These are phyloP conservation scores for Fusarium clavum DNA, from an alignment of 2,329 filamentous ascomycete species.

Conservation along the genomic window DNA sequence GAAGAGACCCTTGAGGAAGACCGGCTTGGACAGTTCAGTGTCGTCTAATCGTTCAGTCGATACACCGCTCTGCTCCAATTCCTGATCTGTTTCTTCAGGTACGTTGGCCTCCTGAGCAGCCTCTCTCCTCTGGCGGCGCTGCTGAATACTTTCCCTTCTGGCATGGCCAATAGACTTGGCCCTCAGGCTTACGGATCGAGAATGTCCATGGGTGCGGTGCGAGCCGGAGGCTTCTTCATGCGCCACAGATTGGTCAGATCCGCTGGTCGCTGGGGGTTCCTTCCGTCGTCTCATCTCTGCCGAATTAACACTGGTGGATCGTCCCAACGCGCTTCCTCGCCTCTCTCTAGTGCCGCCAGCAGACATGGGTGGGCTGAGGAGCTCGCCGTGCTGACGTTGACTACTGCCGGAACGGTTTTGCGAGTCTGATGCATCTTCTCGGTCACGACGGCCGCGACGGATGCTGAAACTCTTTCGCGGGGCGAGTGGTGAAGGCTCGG, in stretches of 20 bases:
- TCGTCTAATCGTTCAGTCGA: slow-evolving; percentile 72
- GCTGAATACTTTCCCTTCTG: slow-evolving; percentile 91
- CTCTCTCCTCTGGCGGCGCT: slow-evolving; percentile 79
- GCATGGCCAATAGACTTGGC: slow-evolving; percentile 92
- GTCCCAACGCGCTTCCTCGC: slow-evolving; percentile 75
- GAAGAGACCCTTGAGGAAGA: slow-evolving; percentile 95
- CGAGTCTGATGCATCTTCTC: slow-evolving; percentile 61
- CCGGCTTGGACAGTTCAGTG: slow-evolving; percentile 88
- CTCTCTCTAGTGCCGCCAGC: slow-evolving; percentile 67
- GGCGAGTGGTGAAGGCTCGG: slow-evolving; percentile 68
- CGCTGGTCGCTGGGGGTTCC: slow-evolving; percentile 79
- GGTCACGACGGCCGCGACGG: slow-evolving; percentile 66
- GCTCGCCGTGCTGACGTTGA: slow-evolving; percentile 80
- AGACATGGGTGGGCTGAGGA: slow-evolving; percentile 78
- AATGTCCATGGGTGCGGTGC: slow-evolving; percentile 63
- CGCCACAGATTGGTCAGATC: slow-evolving; percentile 78
- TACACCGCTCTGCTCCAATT: slow-evolving; percentile 71
- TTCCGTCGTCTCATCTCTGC: slow-evolving; percentile 81
- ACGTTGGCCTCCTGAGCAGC: slow-evolving; percentile 80
- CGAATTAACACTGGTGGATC: slow-evolving; percentile 92
- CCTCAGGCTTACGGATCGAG: slow-evolving; percentile 73
- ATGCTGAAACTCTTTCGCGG: slow-evolving; percentile 93
- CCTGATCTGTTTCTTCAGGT: slow-evolving; percentile 89
- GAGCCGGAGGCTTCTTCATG: slow-evolving; percentile 65
- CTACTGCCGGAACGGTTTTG: slow-evolving; percentile 67